Base-by-base conservation (phyloP, 306 rosid species). In the Prunus mongolica region DNA sequence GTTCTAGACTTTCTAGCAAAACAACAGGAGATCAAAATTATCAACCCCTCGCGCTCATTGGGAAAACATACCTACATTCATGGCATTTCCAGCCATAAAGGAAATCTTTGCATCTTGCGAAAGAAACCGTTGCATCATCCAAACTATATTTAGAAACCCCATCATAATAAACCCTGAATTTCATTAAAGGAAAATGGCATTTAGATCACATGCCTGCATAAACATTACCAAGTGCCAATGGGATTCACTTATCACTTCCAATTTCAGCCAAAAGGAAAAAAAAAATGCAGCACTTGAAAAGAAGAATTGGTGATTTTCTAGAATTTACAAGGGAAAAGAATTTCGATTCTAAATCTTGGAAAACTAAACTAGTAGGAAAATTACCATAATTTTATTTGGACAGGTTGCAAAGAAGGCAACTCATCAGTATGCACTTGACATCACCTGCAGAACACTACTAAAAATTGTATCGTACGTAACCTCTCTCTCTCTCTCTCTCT, bases 351-450 rank as follows among this genome's bases (percentile, higher is more conserved):
- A 38, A 38, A 38, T 38, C 44, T 38, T 38, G 44, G 44, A 38
- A 38, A 38, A 38, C 44, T 38, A 38, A 38, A 38, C 44, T 38
- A 54, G 14, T 25, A 18, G 20, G n/a, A 62, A 5, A 73, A 69
- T 46, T 67, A 11, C 46, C 73, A 4, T 28, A 69, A 45, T 4
- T 34, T 58, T 65, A 73, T 68, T 77, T 38, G 65, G 79, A 84
- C 76, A 78, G 63, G 69, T 71, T 77, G 84, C 88, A 65, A 73
- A 58, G 62, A 72, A 69, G 79, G 77, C 61, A 80, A 57, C 41
- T 60, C 60, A 69, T 68, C 68, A 63, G 38, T 49, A 68, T 50
- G 61, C 65, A 30, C 32, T 78, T 55, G 69, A 75, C 71, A 81
- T 20, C 68, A 72, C 30, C 56, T 9, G 57, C 54, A 56, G 27